Evolutionary conservation across 2,329 filamentous ascomycete species (phyloP), one percentile per base, ranked within the genome.

Genomic region (Zarea fungicola): DNA sequence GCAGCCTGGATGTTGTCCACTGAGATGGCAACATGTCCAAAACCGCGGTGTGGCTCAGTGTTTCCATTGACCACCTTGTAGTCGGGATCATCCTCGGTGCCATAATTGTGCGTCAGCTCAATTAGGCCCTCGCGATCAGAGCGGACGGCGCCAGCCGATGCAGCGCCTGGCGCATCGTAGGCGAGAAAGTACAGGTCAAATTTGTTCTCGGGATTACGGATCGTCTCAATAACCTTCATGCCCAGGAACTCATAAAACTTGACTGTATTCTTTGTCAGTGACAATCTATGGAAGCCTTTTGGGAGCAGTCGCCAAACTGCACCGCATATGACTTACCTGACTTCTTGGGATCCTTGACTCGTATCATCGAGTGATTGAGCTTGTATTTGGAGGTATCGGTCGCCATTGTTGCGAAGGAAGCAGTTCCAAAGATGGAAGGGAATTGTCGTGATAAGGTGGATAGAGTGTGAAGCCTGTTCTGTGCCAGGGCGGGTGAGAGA

Each of bases 241-340:
- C 93, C 93, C n/a, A 99, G 80, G 67, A 89, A 87, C 65, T 96
- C 85, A 70, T 97, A 99, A 71, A 95, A 99, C 58, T 92, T 87
- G 68, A 97, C 83, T 80, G 64, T n/a, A 32, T 25, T 18, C 40
- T 49, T 35, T 23, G 49, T 49, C 16, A 47, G 49, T 25, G 41
- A 34, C 16, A 8, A 10, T 19, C n/a, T 32, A 14, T 13, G 52
- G 54, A 46, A 32, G 29, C n/a, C n/a, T 16, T 4, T 10, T 31
- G 19, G 25, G 31, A 36, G 11, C 42, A 50, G 25, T 34, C 48
- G 14, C 25, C 6, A 9, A 36, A 22, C 9, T 1, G 18, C 5
- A n/a, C n/a, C n/a, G n/a, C n/a, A n/a, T n/a, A n/a, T n/a, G 29
- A 63, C 70, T 41, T 73, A 86, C 85, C 70, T 32, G 85, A 89